These are phyloP conservation scores for Cytospora mali DNA, from an alignment of 2,329 filamentous ascomycete species.

Conservation along the genomic window DNA sequence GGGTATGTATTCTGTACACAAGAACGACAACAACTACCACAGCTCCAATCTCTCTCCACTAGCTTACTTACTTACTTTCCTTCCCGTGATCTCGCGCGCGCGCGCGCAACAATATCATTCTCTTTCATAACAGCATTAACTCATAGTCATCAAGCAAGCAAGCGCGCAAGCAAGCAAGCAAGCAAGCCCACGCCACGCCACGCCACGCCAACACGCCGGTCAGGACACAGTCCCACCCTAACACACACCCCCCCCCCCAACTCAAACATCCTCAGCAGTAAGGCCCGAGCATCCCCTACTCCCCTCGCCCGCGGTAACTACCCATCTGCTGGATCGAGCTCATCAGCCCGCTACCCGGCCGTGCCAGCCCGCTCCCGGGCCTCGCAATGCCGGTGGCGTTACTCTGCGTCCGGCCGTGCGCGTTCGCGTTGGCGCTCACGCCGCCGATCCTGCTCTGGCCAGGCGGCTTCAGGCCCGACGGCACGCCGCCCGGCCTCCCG, in stretches of 20 bases:
- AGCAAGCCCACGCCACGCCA: too few relatives aligned
- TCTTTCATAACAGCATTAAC: slow-evolving; percentile 23
- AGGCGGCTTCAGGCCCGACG: slow-evolving; percentile 64
- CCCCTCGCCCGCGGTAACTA: slow-evolving; percentile 53
- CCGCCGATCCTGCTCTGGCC: slow-evolving; percentile 54
- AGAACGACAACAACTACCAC: too few relatives aligned
- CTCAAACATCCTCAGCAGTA: not conserved
- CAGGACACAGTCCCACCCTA: slow-evolving; percentile 3
- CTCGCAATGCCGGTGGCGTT: slow-evolving; percentile 48
- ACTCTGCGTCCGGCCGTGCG: slow-evolving; percentile 50
- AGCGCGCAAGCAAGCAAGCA: not conserved
- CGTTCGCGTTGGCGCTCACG: slow-evolving; percentile 35
- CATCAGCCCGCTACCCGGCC: slow-evolving; percentile 71
- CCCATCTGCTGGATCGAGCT: slow-evolving; percentile 89
- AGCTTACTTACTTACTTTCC: too few relatives aligned
- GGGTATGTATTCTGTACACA: too few relatives aligned
- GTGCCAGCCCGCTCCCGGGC: slow-evolving; percentile 51
- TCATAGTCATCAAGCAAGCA: slow-evolving; percentile 22
- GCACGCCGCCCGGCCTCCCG: slow-evolving; percentile 38
- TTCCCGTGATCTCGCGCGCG: not conserved
- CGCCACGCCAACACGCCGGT: not conserved
- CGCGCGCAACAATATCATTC: not conserved
- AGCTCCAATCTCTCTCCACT: too few relatives aligned
- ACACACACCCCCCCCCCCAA: not conserved
- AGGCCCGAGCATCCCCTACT: slow-evolving; percentile 24